These are phyloP conservation scores for Pseudogymnoascus sp. DNA, from an alignment of 2,329 filamentous ascomycete genomes.

Conservation along the genomic window DNA sequence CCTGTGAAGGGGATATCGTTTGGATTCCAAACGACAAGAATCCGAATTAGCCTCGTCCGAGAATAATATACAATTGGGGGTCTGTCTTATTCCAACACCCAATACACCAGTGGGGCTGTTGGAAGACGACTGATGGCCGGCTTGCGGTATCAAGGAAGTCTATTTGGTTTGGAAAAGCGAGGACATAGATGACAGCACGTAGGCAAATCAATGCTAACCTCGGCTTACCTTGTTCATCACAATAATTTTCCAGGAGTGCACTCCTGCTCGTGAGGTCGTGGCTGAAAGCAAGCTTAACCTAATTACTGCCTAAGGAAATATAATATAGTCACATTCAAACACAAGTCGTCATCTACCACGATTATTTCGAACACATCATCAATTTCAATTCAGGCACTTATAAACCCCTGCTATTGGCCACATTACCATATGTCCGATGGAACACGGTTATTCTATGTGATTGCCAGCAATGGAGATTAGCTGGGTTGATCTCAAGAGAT, in stretches of 20 bases:
- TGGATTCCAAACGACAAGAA: not conserved
- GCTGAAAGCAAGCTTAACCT: not conserved
- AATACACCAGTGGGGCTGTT: not conserved
- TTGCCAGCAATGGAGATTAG: not conserved
- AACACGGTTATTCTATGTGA: constrained; percentile 1
- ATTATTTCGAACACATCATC: not conserved
- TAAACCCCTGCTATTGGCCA: not conserved
- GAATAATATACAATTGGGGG: not conserved
- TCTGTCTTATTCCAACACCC: not conserved
- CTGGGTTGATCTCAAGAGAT: not conserved
- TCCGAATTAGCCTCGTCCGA: not conserved
- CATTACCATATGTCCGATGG: not conserved
- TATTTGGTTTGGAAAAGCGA: not conserved
- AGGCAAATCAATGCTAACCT: not conserved
- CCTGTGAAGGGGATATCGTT: not conserved
- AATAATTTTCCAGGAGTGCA: not conserved
- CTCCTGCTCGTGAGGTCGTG: not conserved
- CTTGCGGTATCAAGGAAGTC: not conserved
- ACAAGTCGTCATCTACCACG: not conserved
- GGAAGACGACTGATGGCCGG: not conserved
- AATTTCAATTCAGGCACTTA: not conserved
- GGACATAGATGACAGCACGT: not conserved
- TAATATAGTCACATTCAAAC: not conserved
- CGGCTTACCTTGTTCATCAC: not conserved
- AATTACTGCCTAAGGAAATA: not conserved